Percentiles rank a stretch among this genome's conserved stretches.
Evolutionary conservation across 2,329 filamentous ascomycete genomes (phyloP).

Genomic region (Fusarium lyarnte): DNA sequence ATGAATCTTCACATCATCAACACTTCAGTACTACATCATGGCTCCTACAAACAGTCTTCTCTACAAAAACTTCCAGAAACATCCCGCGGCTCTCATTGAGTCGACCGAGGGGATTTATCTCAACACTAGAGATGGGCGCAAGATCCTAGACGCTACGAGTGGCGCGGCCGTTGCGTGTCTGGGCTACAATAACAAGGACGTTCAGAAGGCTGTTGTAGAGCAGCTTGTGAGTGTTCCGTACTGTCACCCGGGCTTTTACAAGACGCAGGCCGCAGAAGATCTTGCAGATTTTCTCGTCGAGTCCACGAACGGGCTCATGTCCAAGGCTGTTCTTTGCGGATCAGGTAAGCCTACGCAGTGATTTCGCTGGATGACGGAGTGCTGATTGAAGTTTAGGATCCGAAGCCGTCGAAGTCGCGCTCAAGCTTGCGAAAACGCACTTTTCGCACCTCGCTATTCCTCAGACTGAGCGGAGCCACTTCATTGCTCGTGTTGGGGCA

Average conservation of each 20-base stretch:
- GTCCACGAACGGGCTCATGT: conserved; percentile 32
- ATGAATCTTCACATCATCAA: background rate
- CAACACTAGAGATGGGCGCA: conserved; percentile 33
- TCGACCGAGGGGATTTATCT: conserved; percentile 31
- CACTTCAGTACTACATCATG: conserved; percentile 8
- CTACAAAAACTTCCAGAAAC: conserved; percentile 40
- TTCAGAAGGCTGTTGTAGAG: conserved; percentile 34
- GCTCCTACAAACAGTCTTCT: conserved; percentile 34
- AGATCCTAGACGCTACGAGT: conserved; percentile 39
- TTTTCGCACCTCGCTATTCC: conserved; percentile 30
- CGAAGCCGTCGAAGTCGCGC: conserved; percentile 34
- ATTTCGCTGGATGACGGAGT: fast-evolving
- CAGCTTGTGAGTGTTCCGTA: conserved; percentile 34
- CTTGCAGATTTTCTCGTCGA: conserved; percentile 35
- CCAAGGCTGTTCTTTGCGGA: conserved; percentile 34
- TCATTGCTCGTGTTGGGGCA: conserved; percentile 27
- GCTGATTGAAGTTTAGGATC: conserved; percentile 4
- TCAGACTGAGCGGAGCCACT: conserved; percentile 25
- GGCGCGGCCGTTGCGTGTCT: conserved; percentile 39
- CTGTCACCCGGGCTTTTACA: conserved; percentile 37
- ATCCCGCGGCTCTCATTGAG: conserved; percentile 34
- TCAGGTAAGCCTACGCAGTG: conserved; percentile 13
- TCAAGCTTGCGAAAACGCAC: conserved; percentile 36
- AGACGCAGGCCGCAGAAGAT: conserved; percentile 28
- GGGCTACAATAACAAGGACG: conserved; percentile 36